Evolutionary conservation across 129 eudicot genomes (phyloP), one percentile per base, ranked within the genome.

Genomic region (Helianthus tuberosus): DNA sequence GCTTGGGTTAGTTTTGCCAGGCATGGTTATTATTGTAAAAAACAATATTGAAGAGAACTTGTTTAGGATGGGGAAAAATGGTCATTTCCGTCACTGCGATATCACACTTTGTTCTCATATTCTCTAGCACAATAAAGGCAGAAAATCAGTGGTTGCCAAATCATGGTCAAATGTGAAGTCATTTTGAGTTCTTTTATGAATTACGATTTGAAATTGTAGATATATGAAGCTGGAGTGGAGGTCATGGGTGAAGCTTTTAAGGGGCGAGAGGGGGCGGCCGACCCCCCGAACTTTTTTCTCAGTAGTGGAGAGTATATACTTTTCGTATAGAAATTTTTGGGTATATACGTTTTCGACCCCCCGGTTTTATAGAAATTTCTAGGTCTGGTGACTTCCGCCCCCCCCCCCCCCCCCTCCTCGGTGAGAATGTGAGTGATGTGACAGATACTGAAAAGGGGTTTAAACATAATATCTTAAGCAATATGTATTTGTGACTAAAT

Each of bases 351-450:
- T n/a, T n/a, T n/a, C n/a, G n/a, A n/a, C n/a, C n/a, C n/a, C n/a
- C n/a, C n/a, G n/a, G n/a, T n/a, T n/a, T n/a, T n/a, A n/a, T n/a
- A n/a, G n/a, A n/a, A n/a, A n/a, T n/a, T n/a, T n/a, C n/a, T n/a
- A n/a, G n/a, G n/a, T n/a, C n/a, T n/a, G n/a, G n/a, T n/a, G n/a
- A n/a, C n/a, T n/a, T n/a, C n/a, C n/a, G n/a, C n/a, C n/a, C n/a
- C n/a, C n/a, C n/a, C n/a, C n/a, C n/a, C n/a, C n/a, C n/a, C n/a
- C n/a, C n/a, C n/a, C n/a, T n/a, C n/a, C n/a, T n/a, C n/a, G n/a
- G 48, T 72, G 77, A 72, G 68, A 72, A 44, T 58, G 44, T 14
- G 59, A 59, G 58, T 59, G 66, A 72, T 44, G 68, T 8, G 17
- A 25, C 44, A 44, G 36, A 32, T 32, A 32, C 36, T 41, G 2